Evolutionary conservation across 352 stramenopile species (phyloP).

Genomic region (Pythium aristosporum): DNA sequence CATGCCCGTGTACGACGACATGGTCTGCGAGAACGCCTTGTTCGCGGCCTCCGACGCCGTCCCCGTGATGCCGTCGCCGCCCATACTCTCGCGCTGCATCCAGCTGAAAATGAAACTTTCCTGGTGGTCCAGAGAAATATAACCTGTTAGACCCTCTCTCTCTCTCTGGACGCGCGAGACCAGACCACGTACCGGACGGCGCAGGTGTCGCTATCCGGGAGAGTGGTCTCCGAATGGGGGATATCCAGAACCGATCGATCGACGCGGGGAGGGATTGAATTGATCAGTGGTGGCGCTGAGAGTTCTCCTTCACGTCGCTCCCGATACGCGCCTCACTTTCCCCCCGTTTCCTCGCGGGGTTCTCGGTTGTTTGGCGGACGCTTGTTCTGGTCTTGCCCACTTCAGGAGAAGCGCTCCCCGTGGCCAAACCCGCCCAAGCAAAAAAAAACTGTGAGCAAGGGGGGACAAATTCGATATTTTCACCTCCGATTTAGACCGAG

Average conservation of each 20-base stretch:
- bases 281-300: not conserved
- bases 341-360: conserved; percentile 20
- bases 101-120: conserved; percentile 6
- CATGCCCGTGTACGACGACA: conserved; percentile 19
- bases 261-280: not conserved
- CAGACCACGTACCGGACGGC: not conserved
- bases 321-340: conserved; percentile 13
- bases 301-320: too few species aligned
- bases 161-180: not conserved
- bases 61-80: conserved; percentile 32
- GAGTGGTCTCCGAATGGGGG: not conserved
- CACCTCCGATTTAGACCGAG: conserved; percentile 12
- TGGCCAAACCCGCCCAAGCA: conserved; percentile 16
- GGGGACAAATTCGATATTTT: conserved; percentile 25
- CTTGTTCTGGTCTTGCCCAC: conserved; percentile 26
- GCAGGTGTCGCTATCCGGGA: not conserved
- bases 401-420: not conserved
- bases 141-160: not conserved
- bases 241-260: not conserved
- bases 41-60: conserved; percentile 24
- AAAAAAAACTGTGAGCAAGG: not conserved
- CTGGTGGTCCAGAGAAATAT: conserved; percentile 5
- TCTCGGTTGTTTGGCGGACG: conserved; percentile 29
- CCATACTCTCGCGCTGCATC: conserved; percentile 39
- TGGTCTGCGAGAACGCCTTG: conserved; percentile 30